phyloP scores from a whole-genome alignment of 2,329 filamentous ascomycete genomes.

The Dothideomycetidae sp. region DNA sequence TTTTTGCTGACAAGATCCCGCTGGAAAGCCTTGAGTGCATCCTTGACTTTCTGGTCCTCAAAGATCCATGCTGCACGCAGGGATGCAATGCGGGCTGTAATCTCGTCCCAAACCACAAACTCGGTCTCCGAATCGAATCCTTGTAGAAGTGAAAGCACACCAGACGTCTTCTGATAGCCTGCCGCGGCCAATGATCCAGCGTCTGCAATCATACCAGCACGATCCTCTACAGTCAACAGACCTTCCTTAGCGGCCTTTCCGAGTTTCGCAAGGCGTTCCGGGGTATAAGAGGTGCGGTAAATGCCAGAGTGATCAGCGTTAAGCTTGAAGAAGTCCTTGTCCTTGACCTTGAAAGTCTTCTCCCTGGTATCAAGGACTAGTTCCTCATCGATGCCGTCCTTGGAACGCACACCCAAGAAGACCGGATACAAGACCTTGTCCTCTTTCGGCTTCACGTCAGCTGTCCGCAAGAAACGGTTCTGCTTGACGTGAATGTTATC shows the following conservation, averaged over 20 bases:
- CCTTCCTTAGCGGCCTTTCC: slow-evolving; percentile 72
- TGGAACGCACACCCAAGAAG: slow-evolving; percentile 71
- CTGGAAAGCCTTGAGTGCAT: slow-evolving; percentile 73
- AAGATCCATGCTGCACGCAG: slow-evolving; percentile 80
- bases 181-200: slow-evolving; percentile 79
- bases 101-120: slow-evolving; percentile 92
- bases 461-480: slow-evolving; percentile 85
- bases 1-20: slow-evolving; percentile 61
- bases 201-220: slow-evolving; percentile 80
- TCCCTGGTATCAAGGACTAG: slow-evolving; percentile 61
- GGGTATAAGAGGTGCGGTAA: slow-evolving; percentile 78
- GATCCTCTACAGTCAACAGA: slow-evolving; percentile 72
- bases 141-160: slow-evolving; percentile 70
- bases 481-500: slow-evolving; percentile 76
- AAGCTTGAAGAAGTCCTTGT: slow-evolving; percentile 85
- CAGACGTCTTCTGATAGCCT: slow-evolving; percentile 87
- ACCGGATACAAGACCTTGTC: slow-evolving; percentile 80
- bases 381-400: slow-evolving; percentile 66
- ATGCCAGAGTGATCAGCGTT: slow-evolving; percentile 90
- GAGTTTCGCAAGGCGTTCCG: slow-evolving; percentile 72
- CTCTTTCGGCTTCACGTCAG: slow-evolving; percentile 85
- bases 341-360: slow-evolving; percentile 59
- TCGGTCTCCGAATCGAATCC: slow-evolving; percentile 69
- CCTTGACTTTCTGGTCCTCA: slow-evolving; percentile 57
- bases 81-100: slow-evolving; percentile 62